A percentile compares a stretch with the other conserved stretches of the same genome.
phyloP scores from a whole-genome alignment of 208 protist species.

The Wallacemonas sp. region DNA sequence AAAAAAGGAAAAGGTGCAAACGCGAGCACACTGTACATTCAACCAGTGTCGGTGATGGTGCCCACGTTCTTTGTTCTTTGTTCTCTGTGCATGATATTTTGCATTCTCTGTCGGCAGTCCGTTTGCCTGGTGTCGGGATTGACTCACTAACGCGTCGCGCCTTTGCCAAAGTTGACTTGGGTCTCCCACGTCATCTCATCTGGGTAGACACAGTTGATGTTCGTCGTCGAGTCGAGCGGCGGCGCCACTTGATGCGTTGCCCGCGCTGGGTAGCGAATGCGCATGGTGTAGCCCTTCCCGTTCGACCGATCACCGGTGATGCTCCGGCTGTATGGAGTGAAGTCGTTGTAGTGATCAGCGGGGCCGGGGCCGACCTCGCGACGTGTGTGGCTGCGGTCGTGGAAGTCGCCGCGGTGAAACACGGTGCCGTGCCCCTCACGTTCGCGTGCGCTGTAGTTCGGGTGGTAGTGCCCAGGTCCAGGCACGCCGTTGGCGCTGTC shows the following conservation, averaged over 20 bases:
- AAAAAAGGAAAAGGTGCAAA: too few species aligned
- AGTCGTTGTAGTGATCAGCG: slow-evolving; percentile 58
- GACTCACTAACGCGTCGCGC: neutral
- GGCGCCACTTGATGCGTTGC: slow-evolving; percentile 68
- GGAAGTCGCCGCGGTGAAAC: slow-evolving; percentile 81
- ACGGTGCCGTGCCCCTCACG: slow-evolving; percentile 21
- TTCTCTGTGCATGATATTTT: too few species aligned
- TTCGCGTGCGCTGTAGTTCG: slow-evolving; percentile 14
- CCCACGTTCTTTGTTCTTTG: neutral
- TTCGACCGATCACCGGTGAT: slow-evolving; percentile 37
- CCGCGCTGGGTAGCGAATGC: slow-evolving; percentile 74
- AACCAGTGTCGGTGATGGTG: too few species aligned
- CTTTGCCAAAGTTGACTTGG: slow-evolving; percentile 12
- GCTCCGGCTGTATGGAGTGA: slow-evolving; percentile 42
- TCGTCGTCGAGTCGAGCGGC: slow-evolving; percentile 62
- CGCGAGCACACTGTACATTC: too few species aligned
- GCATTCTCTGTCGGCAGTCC: too few species aligned
- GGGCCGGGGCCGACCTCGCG: slow-evolving; percentile 24
- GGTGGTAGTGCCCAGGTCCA: slow-evolving; percentile 60
- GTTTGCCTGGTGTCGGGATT: too few species aligned
- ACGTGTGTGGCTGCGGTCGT: slow-evolving; percentile 23
- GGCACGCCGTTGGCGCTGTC: slow-evolving; percentile 21
- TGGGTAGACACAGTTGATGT: slow-evolving; percentile 78
- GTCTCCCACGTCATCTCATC: slow-evolving; percentile 71
- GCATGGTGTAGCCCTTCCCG: slow-evolving; percentile 68